phyloP scores from a whole-genome alignment of 2,329 filamentous ascomycete genomes.

The Colletotrichum gigasporum region DNA sequence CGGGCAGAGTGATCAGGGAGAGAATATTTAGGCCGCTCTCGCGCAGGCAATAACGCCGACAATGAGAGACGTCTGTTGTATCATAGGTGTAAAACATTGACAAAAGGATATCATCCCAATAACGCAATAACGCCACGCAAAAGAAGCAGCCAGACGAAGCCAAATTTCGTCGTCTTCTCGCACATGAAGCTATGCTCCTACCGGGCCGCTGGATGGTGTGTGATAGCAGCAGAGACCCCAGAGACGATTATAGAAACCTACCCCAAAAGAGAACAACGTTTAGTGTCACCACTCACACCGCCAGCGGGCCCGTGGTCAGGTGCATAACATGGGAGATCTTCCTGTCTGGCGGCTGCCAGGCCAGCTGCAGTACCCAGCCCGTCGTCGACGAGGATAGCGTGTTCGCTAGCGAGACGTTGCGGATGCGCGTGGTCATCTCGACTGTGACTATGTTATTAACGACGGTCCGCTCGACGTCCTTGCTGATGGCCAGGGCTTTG shows the following conservation, averaged over 20 bases:
- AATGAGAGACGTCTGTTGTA: constrained; percentile 31
- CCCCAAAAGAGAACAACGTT: background rate
- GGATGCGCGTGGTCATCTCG: constrained; percentile 24
- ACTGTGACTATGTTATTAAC: constrained; percentile 16
- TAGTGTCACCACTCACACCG: background rate
- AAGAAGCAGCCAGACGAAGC: background rate
- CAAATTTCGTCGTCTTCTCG: background rate
- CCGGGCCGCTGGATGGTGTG: background rate
- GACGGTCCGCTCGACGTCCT: constrained; percentile 1
- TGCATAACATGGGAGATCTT: constrained; percentile 25
- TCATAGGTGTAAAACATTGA: constrained; percentile 34
- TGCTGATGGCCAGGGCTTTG: constrained; percentile 1
- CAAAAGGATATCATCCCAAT: constrained; percentile 23
- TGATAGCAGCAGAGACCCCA: background rate
- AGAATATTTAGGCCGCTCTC: constrained; percentile 69
- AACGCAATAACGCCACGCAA: background rate
- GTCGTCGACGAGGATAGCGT: constrained; percentile 6
- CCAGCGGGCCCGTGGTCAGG: constrained; percentile 17
- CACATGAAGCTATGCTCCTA: background rate
- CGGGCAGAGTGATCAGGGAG: constrained; percentile 78
- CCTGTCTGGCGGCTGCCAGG: constrained; percentile 29
- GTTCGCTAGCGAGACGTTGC: background rate
- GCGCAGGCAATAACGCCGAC: constrained; percentile 19
- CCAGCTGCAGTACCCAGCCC: constrained; percentile 22
- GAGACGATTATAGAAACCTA: constrained; percentile 7